Evolutionary conservation across 1,284 basidiomycete genomes (phyloP), one percentile per base, ranked within the genome.

Genomic region (Trametes hirsuta): DNA sequence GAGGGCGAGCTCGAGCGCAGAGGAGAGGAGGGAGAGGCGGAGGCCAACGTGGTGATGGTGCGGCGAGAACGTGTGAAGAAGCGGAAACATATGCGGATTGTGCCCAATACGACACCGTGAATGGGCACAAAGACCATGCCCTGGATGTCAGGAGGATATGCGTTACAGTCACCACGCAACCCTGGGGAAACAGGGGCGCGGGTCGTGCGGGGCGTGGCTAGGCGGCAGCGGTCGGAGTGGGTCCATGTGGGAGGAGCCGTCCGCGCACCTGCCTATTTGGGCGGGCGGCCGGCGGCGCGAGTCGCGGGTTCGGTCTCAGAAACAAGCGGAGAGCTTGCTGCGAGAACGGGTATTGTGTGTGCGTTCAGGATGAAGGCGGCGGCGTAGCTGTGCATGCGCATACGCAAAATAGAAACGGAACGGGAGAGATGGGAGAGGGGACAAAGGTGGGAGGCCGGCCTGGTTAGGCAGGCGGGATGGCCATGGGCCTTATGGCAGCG

Each of bases 401-500:
- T 30, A 30, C 8, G 30, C 30, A 30, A 30, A 30, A 30, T 30
- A 30, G 25, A 47, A 35, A 47, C 24, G 45, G 24, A 14, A 30
- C 25, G 8, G 18, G 12, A 11, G 47, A 4, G 35, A n/a, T 30
- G 39, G 21, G 18, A 4, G 36, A 12, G 9, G 37, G 21, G 45
- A 50, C 53, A 55, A 52, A 61, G 54, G 54, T 42, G 34, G 46
- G 41, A n/a, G 21, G 39, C 22, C 50, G 35, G 55, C 44, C 45
- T 51, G 41, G 42, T 41, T 42, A 47, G 44, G 48, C 37, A 47
- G 55, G 44, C 22, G 50, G 22, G 52, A 47, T 54, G 55, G 59
- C 25, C 25, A 49, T 54, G 53, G 61, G 62, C 55, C 55, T 57
- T 67, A 64, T 69, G 68, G 68, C 66, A 71, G 71, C 71, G 68